phyloP scores from a whole-genome alignment of 176 grass and related monocot species.

The Carex parvula region DNA sequence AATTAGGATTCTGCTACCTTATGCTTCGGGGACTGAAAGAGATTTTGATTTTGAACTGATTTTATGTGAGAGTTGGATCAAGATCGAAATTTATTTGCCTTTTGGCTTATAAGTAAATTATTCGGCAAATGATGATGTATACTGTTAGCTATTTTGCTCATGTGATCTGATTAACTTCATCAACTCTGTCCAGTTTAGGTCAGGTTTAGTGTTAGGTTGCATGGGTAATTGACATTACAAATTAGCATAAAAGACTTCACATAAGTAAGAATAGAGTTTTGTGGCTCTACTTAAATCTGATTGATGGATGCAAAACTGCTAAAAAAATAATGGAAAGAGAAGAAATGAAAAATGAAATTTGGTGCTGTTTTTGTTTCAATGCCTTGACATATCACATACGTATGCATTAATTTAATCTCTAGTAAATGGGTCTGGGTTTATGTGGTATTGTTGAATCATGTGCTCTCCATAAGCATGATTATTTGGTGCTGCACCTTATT shows the following conservation, averaged over 20 bases:
- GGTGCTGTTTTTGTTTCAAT: neutral
- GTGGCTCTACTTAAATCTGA: neutral
- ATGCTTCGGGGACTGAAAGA: neutral
- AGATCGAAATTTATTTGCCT: neutral
- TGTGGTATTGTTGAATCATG: neutral
- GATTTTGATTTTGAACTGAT: too few relatives aligned
- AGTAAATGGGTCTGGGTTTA: neutral
- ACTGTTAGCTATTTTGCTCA: neutral
- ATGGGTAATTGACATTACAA: neutral
- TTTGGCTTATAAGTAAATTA: neutral
- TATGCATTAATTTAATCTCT: neutral
- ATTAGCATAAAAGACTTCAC: neutral
- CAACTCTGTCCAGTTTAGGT: neutral
- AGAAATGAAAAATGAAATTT: neutral
- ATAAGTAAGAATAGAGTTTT: neutral
- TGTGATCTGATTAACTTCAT: neutral
- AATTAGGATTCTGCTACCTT: constrained; percentile 2
- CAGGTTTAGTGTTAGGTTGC: neutral
- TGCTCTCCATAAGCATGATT: neutral
- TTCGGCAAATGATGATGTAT: neutral
- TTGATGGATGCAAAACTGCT: neutral
- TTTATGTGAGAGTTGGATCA: constrained; percentile 5
- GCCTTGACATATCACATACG: neutral
- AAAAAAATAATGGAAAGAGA: neutral
- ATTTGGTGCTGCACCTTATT: neutral